These are phyloP conservation scores for Brassica juncea DNA, from an alignment of 345 rosid genomes.

Conservation along the genomic window DNA sequence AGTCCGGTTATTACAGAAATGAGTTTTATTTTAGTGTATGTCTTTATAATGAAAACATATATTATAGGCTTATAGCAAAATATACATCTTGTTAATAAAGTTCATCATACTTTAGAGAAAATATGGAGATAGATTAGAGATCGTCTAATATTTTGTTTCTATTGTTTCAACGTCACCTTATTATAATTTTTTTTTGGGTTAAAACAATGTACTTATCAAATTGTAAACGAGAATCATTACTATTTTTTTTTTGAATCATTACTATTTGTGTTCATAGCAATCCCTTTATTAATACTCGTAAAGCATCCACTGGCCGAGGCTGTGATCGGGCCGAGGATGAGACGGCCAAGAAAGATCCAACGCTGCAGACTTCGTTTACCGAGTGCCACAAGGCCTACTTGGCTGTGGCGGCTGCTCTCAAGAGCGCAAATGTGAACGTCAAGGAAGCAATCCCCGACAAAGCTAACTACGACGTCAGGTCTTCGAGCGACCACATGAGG, in stretches of 20 bases:
- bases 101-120: too few species aligned
- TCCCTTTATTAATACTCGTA: neutral
- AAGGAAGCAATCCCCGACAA: conserved; percentile 29
- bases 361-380: neutral
- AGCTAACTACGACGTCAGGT: conserved; percentile 30
- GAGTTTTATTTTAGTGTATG: too few species aligned
- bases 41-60: too few species aligned
- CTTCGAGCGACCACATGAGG: conserved; percentile 6
- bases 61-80: too few species aligned
- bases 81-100: too few species aligned
- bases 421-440: conserved; percentile 25
- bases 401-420: conserved; percentile 20
- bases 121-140: too few species aligned
- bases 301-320: conserved; percentile 36
- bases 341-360: conserved; percentile 28
- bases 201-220: too few species aligned
- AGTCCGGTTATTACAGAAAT: too few species aligned
- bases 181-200: too few species aligned
- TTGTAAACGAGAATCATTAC: neutral
- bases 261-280: neutral
- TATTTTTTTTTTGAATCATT: neutral
- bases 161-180: too few species aligned
- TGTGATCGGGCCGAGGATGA: conserved; percentile 23
- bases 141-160: too few species aligned
- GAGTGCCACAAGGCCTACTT: conserved; percentile 34